Evolutionary conservation across 2,329 filamentous ascomycete genomes (phyloP), one percentile per base, ranked within the genome.

Genomic region (Alternaria rosae): DNA sequence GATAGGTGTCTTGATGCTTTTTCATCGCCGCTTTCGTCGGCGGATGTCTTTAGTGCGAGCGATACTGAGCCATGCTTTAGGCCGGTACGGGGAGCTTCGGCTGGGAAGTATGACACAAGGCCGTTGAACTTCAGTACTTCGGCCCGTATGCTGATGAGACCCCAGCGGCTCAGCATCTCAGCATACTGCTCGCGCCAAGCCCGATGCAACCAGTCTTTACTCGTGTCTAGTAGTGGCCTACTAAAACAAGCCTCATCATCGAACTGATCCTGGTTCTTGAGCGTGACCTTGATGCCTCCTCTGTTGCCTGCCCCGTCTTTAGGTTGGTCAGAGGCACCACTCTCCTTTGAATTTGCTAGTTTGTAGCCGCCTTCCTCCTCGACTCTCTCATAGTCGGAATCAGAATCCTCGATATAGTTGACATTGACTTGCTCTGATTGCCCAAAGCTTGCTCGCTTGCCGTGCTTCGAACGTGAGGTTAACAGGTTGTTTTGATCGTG

Each of bases 111-210:
- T 2, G 77, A 75, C 10, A 78, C 73, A 6, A 82, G 69, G 0
- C 81, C 81, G 52, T 85, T 84, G 59, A 86, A 85, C 66, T 88
- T 88, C 25, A 88, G 79, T 2, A 90, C 79, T 72, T 90, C 87
- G 13, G 85, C 84, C 52, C 84, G 82, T 65, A 85, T 80, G 21
- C 86, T 81, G 12, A 83, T 78, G 11, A 90, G 67, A 12, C 83
- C 83, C 88, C 87, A 89, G 9, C 85, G 82, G n/a, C 83, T 84
- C 5, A 90, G 80, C 57, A 88, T 79, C 50, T 87, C 79, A 4
- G 88, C 86, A 74, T 90, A 90, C 45, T 83, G 80, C 53, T 81
- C 77, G 43, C 86, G 83, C 78, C 88, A 90, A 3, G 82, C 79
- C 7, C 76, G 78, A 67, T 85, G 86, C 44, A 85, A 78, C 66